These are phyloP conservation scores for Chiua virens DNA, from an alignment of 768 basidiomycete genomes.

Conservation along the genomic window DNA sequence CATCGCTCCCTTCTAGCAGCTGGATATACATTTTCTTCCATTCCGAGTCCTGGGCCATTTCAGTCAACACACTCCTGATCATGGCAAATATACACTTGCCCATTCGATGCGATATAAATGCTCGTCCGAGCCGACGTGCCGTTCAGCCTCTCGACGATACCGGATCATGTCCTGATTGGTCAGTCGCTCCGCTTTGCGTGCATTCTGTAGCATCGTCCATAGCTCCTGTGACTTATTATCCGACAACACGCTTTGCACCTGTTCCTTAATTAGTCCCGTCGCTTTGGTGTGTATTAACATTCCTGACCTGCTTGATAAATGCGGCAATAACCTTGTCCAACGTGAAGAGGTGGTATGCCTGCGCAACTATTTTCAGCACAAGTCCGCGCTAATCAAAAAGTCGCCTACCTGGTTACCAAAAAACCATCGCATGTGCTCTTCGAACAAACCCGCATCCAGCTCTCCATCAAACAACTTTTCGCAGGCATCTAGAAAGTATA, in stretches of 20 bases:
- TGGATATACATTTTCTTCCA: conserved; percentile 58
- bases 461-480: conserved; percentile 94
- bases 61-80: conserved; percentile 9
- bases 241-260: conserved; percentile 85
- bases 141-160: conserved; percentile 80
- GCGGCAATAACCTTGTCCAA: conserved; percentile 89
- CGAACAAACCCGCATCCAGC: conserved; percentile 87
- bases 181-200: conserved; percentile 51
- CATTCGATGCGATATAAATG: conserved; percentile 79
- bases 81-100: conserved; percentile 45
- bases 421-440: conserved; percentile 95
- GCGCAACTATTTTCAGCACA: conserved; percentile 32
- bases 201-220: conserved; percentile 69
- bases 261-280: conserved; percentile 13
- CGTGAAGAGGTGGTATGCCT: conserved; percentile 93
- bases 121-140: conserved; percentile 70
- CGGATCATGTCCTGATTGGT: conserved; percentile 68
- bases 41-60: conserved; percentile 48
- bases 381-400: background rate
- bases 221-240: conserved; percentile 89
- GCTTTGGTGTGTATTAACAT: background rate
- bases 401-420: conserved; percentile 77
- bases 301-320: conserved; percentile 83
- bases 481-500: conserved; percentile 85
- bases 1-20: conserved; percentile 60